Percentiles rank a stretch among this genome's conserved stretches.
Evolutionary conservation across 306 rosid genomes (phyloP).

Genomic region (Fragaria nilgerrensis): DNA sequence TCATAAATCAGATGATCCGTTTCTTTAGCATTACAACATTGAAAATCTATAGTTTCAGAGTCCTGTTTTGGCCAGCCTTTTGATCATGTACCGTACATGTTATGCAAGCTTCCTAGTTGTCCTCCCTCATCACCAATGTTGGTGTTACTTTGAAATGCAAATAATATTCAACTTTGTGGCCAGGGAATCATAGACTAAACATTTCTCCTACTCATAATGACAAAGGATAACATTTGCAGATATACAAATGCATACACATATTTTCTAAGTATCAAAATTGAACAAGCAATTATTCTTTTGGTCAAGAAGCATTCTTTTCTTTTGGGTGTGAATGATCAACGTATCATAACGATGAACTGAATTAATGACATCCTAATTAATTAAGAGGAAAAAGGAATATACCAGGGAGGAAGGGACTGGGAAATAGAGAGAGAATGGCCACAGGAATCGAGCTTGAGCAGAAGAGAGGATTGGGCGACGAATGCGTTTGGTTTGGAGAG

Average conservation of each 20-base stretch:
- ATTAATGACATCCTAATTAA: too few relatives aligned
- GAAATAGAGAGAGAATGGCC: conserved; percentile 79
- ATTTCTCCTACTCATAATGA: background rate
- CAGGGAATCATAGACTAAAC: too few relatives aligned
- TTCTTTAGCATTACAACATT: background rate
- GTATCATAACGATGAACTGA: background rate
- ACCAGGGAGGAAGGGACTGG: conserved; percentile 87
- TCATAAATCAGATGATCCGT: too few relatives aligned
- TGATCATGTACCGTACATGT: background rate
- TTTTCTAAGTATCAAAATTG: background rate
- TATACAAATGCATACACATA: background rate
- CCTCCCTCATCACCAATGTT: background rate
- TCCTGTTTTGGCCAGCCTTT: background rate
- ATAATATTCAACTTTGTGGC: too few relatives aligned
- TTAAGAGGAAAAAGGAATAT: conserved; percentile 7
- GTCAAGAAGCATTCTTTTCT: background rate
- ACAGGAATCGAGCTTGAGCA: conserved; percentile 61
- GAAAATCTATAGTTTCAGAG: background rate
- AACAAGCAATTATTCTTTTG: background rate
- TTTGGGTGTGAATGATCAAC: background rate
- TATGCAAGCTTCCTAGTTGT: too few relatives aligned
- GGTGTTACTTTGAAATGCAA: too few relatives aligned
- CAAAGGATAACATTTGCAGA: background rate
- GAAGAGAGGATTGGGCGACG: conserved; percentile 69
- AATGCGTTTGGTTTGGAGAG: conserved; percentile 71